Base-by-base conservation (phyloP, 2,329 filamentous ascomycete species). In the Cordyceps cicadae region DNA sequence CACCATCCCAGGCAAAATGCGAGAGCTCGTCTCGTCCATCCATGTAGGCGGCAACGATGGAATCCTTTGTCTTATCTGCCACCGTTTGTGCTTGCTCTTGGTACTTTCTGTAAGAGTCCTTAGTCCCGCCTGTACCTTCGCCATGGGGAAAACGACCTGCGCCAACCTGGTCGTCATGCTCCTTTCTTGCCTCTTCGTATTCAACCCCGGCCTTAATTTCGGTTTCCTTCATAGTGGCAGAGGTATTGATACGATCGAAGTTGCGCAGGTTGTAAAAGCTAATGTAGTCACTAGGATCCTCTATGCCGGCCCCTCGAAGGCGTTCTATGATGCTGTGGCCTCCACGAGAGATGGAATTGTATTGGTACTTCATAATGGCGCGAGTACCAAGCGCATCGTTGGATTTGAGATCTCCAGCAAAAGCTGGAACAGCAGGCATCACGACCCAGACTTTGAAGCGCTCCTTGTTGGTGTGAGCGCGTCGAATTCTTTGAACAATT, bases 351-450 rank as follows among this genome's bases (percentile, higher is more conserved):
- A 94, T 94, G 56, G 84, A 88, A 68, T 85, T 80, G 74, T 94
- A 93, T 70, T 94, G 90, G 71, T 88, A 93, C 70, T 94, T 89
- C 88, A 94, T 92, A 68, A 95, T 93, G 5, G 89, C 90, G 41
- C 90, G 80, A 0, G 90, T 94, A 24, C 88, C 88, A 1, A 93
- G 77, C 9, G 87, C 86, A 24, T 83, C 86, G 57, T 92, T 87
- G 0, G 81, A 81, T 67, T 88, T 83, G 54, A 95, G 78, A 67
- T 94, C 89, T 5, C 90, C 90, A 1, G 90, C 88, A 68, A 95
- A 95, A 2, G 86, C 90, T 8, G 90, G 90, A 0, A 95, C 86
- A 1, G 89, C 83, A 0, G 90, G 90, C 74, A 94, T 94, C 62
- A 88, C 76, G 21, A 94, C 82, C 65, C 92, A 86, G 65, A 93